These are phyloP conservation scores for Chrysoporthe puriensis DNA, from an alignment of 2,329 filamentous ascomycete species.

Conservation along the genomic window DNA sequence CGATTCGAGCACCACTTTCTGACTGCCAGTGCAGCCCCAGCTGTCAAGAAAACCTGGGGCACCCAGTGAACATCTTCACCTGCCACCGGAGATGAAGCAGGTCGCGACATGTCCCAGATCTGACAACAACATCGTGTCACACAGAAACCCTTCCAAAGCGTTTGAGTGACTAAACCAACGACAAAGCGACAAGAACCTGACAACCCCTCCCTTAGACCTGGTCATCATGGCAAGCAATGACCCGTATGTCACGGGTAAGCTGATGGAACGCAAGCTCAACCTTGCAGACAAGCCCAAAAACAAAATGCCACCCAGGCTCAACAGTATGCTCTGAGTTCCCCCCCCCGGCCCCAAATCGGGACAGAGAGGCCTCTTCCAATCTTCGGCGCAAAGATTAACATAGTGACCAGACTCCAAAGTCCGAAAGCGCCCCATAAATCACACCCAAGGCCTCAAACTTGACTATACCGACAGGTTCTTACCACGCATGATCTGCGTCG, in stretches of 20 bases:
- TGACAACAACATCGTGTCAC: background rate
- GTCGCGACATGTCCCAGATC: background rate
- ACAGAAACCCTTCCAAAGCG: background rate
- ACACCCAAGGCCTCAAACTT: slow-evolving; percentile 38
- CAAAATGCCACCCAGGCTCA: slow-evolving; percentile 43
- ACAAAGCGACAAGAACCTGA: background rate
- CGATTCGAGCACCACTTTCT: background rate
- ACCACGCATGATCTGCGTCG: slow-evolving; percentile 63
- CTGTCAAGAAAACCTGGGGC: background rate
- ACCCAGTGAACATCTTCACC: background rate
- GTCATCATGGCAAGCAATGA: background rate
- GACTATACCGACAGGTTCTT: slow-evolving; percentile 11
- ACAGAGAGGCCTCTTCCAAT: background rate
- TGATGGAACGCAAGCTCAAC: background rate
- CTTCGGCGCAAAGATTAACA: slow-evolving; percentile 29
- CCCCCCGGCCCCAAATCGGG: too few species aligned
- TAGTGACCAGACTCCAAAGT: slow-evolving; percentile 48
- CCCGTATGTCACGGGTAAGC: background rate
- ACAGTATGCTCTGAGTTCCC: slow-evolving; percentile 31
- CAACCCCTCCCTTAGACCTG: background rate
- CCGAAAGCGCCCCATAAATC: slow-evolving; percentile 52
- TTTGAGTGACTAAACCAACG: background rate
- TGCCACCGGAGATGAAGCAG: background rate
- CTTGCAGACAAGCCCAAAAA: slow-evolving; percentile 30
- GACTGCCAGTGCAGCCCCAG: background rate